These are phyloP conservation scores for Umbelopsis vinacea DNA, from an alignment of 192 early-diverging fungal genomes.

Conservation along the genomic window DNA sequence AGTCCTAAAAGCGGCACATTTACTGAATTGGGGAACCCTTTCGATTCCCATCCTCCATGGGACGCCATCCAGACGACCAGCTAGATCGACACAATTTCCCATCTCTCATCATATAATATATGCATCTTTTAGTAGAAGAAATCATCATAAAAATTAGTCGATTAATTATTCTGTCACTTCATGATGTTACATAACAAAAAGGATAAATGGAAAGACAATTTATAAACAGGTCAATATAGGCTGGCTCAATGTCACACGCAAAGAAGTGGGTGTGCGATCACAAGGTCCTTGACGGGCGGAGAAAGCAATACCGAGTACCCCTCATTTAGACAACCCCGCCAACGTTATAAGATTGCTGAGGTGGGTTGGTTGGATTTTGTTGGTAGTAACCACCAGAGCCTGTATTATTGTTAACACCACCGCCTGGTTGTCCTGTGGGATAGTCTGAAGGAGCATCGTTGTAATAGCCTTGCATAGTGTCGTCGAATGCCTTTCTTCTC, in stretches of 20 bases:
- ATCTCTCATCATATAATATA: too few species aligned
- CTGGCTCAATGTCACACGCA: background rate
- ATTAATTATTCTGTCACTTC: background rate
- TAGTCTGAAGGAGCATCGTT: background rate
- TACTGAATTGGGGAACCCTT: conserved; percentile 4
- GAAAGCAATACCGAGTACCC: background rate
- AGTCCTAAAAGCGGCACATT: conserved; percentile 19
- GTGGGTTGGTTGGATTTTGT: background rate
- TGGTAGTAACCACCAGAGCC: background rate
- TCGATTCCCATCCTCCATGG: background rate
- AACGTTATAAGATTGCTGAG: background rate
- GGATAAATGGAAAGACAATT: background rate
- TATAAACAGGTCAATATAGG: too few species aligned
- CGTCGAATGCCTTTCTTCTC: conserved; percentile 25
- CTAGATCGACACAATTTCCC: too few species aligned
- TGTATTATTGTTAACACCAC: background rate
- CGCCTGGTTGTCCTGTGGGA: background rate
- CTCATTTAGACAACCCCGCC: background rate
- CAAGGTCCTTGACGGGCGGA: conserved; percentile 9
- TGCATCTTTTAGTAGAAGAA: background rate
- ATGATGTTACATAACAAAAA: background rate
- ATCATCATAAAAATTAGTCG: background rate
- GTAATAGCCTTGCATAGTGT: conserved; percentile 16
- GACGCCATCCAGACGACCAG: background rate
- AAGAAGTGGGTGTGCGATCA: background rate